Evolutionary conservation across 352 stramenopile genomes (phyloP).

Genomic region (Phytopythium sindhum): DNA sequence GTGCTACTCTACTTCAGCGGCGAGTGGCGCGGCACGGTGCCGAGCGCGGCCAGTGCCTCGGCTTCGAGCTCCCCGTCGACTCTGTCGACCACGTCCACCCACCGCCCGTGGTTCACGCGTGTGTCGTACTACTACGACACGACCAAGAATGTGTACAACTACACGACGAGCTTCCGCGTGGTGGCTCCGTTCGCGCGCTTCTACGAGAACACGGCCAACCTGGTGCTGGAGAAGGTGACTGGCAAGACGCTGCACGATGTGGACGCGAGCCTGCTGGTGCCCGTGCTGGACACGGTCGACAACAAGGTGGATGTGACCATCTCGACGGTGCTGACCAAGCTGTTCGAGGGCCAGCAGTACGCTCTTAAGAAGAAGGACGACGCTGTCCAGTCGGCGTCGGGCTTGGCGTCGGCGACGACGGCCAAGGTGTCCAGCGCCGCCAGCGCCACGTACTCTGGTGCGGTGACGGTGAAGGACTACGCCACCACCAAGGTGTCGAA

Average conservation of each 20-base stretch:
- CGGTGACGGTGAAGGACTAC: conserved; percentile 59
- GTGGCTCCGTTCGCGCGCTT: conserved; percentile 60
- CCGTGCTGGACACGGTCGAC: conserved; percentile 52
- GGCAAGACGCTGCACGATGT: conserved; percentile 59
- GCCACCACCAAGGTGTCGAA: conserved; percentile 40
- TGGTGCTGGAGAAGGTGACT: conserved; percentile 53
- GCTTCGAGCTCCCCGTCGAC: neutral
- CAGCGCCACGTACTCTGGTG: conserved; percentile 36
- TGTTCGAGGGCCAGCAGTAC: conserved; percentile 60
- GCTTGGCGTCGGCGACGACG: conserved; percentile 38
- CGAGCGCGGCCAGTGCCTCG: conserved; percentile 7
- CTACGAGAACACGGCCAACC: conserved; percentile 64
- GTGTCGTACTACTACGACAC: conserved; percentile 81
- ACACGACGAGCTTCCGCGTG: conserved; percentile 75
- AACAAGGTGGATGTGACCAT: conserved; percentile 64
- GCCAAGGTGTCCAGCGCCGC: conserved; percentile 39
- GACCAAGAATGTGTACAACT: conserved; percentile 77
- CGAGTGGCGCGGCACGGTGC: conserved; percentile 19
- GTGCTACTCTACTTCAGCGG: conserved; percentile 24
- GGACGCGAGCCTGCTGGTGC: conserved; percentile 45
- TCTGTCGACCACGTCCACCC: conserved; percentile 10
- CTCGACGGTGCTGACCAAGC: conserved; percentile 39
- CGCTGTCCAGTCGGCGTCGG: conserved; percentile 33
- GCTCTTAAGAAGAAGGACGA: conserved; percentile 69
- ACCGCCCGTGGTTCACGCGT: conserved; percentile 70